Conservation (phyloP, 352 stramenopile genomes). For the Pythium phragmiticola region DNA sequence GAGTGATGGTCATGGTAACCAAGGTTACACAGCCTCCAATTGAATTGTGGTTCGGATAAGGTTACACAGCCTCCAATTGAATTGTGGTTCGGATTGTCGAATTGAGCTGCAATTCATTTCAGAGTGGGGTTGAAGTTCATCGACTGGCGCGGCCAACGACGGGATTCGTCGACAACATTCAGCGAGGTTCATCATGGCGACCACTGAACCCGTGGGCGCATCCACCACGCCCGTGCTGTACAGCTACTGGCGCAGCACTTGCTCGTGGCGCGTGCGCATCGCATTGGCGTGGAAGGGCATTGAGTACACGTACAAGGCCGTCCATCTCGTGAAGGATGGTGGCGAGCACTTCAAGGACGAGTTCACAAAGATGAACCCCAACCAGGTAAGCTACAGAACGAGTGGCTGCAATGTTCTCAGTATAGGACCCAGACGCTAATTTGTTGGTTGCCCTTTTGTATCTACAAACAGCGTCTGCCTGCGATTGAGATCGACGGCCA, state of each 20-base stretch:
- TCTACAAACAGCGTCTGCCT: constrained; percentile 52
- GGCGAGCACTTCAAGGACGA: constrained; percentile 55
- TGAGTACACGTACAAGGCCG: constrained; percentile 69
- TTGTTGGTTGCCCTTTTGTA: constrained; percentile 14
- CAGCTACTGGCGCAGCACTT: constrained; percentile 88
- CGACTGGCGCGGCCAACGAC: background rate
- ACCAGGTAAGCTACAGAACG: constrained; percentile 37
- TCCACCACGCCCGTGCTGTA: constrained; percentile 52
- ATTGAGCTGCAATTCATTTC: constrained; percentile 14
- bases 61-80: background rate
- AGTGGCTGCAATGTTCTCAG: too few relatives aligned
- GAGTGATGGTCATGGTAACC: constrained; percentile 16
- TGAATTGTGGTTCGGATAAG: background rate
- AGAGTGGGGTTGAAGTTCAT: constrained; percentile 1
- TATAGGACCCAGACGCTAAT: background rate
- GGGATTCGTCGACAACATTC: background rate
- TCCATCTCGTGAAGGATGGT: constrained; percentile 66
- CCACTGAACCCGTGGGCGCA: background rate
- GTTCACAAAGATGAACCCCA: constrained; percentile 66
- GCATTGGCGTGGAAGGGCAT: constrained; percentile 87
- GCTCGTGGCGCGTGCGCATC: constrained; percentile 89
- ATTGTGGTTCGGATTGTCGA: background rate
- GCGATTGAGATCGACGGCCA: constrained; percentile 77
- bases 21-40: background rate
- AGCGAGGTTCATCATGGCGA: background rate